Evolutionary conservation across 495 filamentous ascomycete species (phyloP), one percentile per base, ranked within the genome.

Genomic region (Hypomontagnella submonticulosa): DNA sequence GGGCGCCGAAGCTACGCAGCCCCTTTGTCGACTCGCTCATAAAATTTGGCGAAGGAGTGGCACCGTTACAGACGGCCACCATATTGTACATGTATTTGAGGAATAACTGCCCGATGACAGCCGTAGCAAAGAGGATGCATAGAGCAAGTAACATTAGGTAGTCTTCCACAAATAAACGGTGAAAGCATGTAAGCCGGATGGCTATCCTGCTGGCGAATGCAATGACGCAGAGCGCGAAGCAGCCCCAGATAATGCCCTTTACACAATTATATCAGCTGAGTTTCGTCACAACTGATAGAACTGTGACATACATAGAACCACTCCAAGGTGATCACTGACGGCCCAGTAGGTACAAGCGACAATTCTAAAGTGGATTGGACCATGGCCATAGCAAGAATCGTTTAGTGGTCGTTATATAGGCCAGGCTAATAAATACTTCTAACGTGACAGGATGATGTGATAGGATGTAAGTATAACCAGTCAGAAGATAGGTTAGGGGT

Each of bases 91-190:
- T 11, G 4, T 11, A 19, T 1, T 19, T 13, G 1, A 62, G n/a
- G 3, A 16, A 18, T 20, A 49, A 1, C 9, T 54, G 49, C 11
- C n/a, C 11, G 0, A 33, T 38, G 4, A 62, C 23, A 15, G 42
- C 33, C 1, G 20, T 41, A 4, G 6, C 42, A 8, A 54, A 8
- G 8, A 62, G 33, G 1, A 62, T n/a, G 18, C 30, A 10, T 30
- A 62, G 15, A 3, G 58, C 47, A 13, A 52, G 9, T 12, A 62
- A 10, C 58, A 62, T 62, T 6, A 55, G 12, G 3, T 34, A 62
- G 15, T 62, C 58, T 15, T 62, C 58, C 19, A 49, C 0, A 6
- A 62, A 19, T 3, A 62, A 23, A 1, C 41, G 49, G 12, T 43
- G 40, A 15, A 46, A 44, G 32, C 58, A 62, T 12, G 23, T 15